Evolutionary conservation across 2,329 filamentous ascomycete species (phyloP).

Genomic region (Onygenales sp.): DNA sequence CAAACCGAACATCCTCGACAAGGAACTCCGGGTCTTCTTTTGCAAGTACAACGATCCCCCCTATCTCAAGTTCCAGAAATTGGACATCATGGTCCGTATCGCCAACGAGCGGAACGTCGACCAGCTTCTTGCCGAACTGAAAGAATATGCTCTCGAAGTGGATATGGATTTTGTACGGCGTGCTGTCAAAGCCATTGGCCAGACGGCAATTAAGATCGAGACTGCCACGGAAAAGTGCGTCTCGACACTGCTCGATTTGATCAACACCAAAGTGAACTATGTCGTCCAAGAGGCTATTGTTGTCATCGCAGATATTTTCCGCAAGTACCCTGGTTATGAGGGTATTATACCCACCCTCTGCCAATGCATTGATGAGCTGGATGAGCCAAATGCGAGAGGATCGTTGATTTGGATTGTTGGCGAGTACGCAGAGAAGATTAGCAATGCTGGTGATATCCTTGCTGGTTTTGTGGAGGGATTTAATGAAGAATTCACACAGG

Average conservation of each 20-base stretch:
- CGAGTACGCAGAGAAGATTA: slow-evolving; percentile 98
- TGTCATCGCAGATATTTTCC: slow-evolving; percentile 98
- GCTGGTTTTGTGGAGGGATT: slow-evolving; percentile 87
- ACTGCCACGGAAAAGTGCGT: slow-evolving; percentile 91
- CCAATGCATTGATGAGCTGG: slow-evolving; percentile 91
- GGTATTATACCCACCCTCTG: slow-evolving; percentile 95
- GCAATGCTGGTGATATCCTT: slow-evolving; percentile 92
- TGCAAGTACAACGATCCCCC: slow-evolving; percentile 99
- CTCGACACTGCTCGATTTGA: slow-evolving; percentile 83
- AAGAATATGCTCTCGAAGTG: slow-evolving; percentile 95
- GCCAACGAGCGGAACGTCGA: slow-evolving; percentile 95
- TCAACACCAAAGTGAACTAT: slow-evolving; percentile 97
- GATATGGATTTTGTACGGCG: slow-evolving; percentile 98
- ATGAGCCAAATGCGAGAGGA: slow-evolving; percentile 83
- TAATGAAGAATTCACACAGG: slow-evolving; percentile 91
- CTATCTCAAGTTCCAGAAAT: slow-evolving; percentile 93
- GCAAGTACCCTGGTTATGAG: slow-evolving; percentile 96
- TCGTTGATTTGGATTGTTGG: slow-evolving; percentile 98
- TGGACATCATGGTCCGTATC: slow-evolving; percentile 99
- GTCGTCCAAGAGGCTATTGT: slow-evolving; percentile 97
- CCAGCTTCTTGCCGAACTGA: slow-evolving; percentile 84
- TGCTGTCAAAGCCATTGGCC: slow-evolving; percentile 90
- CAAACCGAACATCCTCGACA: slow-evolving; percentile 91
- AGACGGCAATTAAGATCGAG: slow-evolving; percentile 98
- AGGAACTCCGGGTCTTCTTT: slow-evolving; percentile 96